phyloP scores from a whole-genome alignment of 2,329 filamentous ascomycete species.

The Trichophyton benhamiae region DNA sequence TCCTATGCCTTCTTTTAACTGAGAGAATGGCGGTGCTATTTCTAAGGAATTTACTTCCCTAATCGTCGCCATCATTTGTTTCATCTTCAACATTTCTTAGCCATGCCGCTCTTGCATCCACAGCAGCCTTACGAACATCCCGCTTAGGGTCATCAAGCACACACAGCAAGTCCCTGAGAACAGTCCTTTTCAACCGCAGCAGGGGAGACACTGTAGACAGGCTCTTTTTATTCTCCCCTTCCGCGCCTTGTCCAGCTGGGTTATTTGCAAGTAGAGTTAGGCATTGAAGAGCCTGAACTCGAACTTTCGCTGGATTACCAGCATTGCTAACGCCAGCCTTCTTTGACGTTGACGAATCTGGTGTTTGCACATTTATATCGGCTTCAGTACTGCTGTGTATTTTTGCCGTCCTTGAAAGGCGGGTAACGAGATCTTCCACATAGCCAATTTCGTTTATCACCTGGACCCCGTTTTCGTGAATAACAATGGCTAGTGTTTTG shows the following conservation, averaged over 20 bases:
- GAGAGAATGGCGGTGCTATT: not conserved
- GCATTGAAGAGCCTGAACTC: conserved; percentile 27
- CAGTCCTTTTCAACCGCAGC: conserved; percentile 44
- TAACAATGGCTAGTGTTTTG: conserved; percentile 45
- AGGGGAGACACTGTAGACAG: conserved; percentile 32
- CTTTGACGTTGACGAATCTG: not conserved
- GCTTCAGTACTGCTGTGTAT: conserved; percentile 4
- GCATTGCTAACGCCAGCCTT: conserved; percentile 8
- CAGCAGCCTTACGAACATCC: conserved; percentile 50
- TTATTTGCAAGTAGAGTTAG: conserved; percentile 28
- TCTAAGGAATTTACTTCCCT: not conserved
- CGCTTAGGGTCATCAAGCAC: conserved; percentile 52
- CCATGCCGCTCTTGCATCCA: conserved; percentile 50
- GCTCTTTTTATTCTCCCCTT: conserved; percentile 13
- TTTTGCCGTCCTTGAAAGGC: conserved; percentile 41
- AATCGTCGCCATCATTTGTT: not conserved
- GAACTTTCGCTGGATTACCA: conserved; percentile 20
- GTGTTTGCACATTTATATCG: not conserved
- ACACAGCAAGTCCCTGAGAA: conserved; percentile 42
- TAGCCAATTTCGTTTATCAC: conserved; percentile 44
- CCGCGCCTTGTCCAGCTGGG: conserved; percentile 16
- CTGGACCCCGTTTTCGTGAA: conserved; percentile 43
- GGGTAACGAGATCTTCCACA: conserved; percentile 43
- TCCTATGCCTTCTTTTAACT: no score
- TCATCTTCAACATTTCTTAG: conserved; percentile 25